Evolutionary conservation across 225 moss, liverwort and hornwort genomes (phyloP), one percentile per base, ranked within the genome.

Genomic region (Bryum argenteum): DNA sequence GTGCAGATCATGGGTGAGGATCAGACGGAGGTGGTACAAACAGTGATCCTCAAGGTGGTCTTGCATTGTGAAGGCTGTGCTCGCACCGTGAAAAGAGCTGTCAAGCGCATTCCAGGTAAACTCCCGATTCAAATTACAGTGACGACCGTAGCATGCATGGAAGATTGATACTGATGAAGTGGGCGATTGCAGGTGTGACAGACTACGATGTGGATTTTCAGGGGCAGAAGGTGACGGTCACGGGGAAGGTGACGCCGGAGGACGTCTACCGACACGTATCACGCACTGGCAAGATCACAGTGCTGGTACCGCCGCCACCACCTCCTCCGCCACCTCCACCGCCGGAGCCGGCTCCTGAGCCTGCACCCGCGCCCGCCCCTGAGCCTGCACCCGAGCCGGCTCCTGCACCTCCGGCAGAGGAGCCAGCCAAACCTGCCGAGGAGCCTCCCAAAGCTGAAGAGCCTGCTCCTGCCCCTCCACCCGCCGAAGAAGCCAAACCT

Each of bases 51-150:
- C 52, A 87, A 87, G 50, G 87, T 87, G 66, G 84, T 87, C 37
- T 54, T 87, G 70, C 87, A 87, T 26, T 87, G 87, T 48, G 81
- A 87, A 65, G 87, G 84, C 65, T 87, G 87, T 50, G 87, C 87
- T 45, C 78, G 78, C 14, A 81, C 83, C 19, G 87, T 87, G 44
- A 84, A 81, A 71, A 62, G 63, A 66, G 87, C 87, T 16, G 76
- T 87, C 54, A 83, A 71, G 39, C 70, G 87, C 23, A 84, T 87
- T 71, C 87, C 83, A 80, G 87, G 87, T 87, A 17, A 13, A 63
- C 54, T 58, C 28, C 13, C 10, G 12, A 54, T 54, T 42, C 54
- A n/a, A n/a, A n/a, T n/a, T n/a, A n/a, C n/a, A n/a, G n/a, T n/a
- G n/a, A n/a, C n/a, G 41, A 42, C 41, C 1, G 41, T 42, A n/a